phyloP scores from a whole-genome alignment of 768 basidiomycete genomes.

The Termitomyces sp. region DNA sequence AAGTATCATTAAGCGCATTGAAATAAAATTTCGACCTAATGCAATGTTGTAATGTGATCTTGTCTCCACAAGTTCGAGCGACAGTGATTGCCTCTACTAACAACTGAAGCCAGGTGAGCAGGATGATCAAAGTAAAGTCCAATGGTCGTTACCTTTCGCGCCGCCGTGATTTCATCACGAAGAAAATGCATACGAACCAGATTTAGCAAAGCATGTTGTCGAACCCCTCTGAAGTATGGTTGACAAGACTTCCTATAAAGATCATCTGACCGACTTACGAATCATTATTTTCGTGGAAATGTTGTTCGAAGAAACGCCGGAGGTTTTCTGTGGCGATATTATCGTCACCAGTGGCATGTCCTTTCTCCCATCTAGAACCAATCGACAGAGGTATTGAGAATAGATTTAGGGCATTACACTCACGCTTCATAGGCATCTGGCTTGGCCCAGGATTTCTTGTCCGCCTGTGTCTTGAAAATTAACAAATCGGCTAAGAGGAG shows the following conservation, averaged over 20 bases:
- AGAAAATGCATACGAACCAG: constrained; percentile 77
- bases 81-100: constrained; percentile 75
- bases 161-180: constrained; percentile 63
- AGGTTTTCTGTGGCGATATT: constrained; percentile 67
- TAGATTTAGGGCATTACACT: constrained; percentile 16
- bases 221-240: constrained; percentile 54
- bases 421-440: constrained; percentile 59
- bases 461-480: constrained; percentile 60
- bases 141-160: constrained; percentile 48
- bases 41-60: constrained; percentile 72
- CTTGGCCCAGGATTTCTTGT: constrained; percentile 65
- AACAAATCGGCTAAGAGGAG: constrained; percentile 37
- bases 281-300: constrained; percentile 76
- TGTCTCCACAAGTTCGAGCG: constrained; percentile 72
- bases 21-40: constrained; percentile 48
- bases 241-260: background rate
- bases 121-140: background rate
- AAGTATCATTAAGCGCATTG: background rate
- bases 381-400: background rate
- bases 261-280: constrained; percentile 47
- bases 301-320: constrained; percentile 80
- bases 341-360: constrained; percentile 63
- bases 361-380: constrained; percentile 59
- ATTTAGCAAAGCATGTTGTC: constrained; percentile 78
- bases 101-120: constrained; percentile 37